Percentiles rank a stretch among this genome's conserved stretches.
phyloP scores from a whole-genome alignment of 2,329 filamentous ascomycete genomes.

The Scytalidium lignicola region DNA sequence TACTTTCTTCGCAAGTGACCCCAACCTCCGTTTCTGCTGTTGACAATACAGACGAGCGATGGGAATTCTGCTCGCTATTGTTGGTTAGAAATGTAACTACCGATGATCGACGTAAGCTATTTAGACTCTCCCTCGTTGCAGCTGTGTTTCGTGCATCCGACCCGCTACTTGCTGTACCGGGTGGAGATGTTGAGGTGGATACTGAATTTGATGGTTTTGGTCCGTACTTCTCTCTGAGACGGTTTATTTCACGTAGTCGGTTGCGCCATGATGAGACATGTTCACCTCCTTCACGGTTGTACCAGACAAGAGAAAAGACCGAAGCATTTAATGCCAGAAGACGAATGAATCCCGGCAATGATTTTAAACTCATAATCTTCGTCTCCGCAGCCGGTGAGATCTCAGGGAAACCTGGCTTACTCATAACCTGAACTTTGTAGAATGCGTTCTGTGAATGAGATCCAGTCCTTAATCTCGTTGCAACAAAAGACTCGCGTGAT shows the following conservation, averaged over 20 bases:
- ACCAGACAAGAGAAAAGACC: slow-evolving; percentile 91
- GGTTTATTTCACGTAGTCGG: slow-evolving; percentile 77
- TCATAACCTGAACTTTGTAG: slow-evolving; percentile 86
- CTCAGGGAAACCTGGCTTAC: slow-evolving; percentile 82
- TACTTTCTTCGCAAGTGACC: slow-evolving; percentile 19
- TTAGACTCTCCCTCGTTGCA: slow-evolving; percentile 53
- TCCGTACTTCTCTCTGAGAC: slow-evolving; percentile 66
- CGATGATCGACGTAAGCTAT: slow-evolving; percentile 55
- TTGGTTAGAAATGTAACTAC: slow-evolving; percentile 60
- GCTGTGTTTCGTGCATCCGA: slow-evolving; percentile 30
- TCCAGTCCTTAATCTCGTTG: slow-evolving; percentile 45
- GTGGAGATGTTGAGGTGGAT: slow-evolving; percentile 25
- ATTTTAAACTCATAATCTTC: slow-evolving; percentile 81
- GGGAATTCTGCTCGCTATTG: slow-evolving; percentile 50
- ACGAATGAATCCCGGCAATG: slow-evolving; percentile 79
- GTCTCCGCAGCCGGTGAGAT: slow-evolving; percentile 85
- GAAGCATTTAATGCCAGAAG: slow-evolving; percentile 89
- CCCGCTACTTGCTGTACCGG: slow-evolving; percentile 25
- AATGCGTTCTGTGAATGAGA: slow-evolving; percentile 45
- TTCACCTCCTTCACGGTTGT: slow-evolving; percentile 68
- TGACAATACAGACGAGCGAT: slow-evolving; percentile 54
- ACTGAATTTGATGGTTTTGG: slow-evolving; percentile 30
- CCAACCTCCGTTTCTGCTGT: slow-evolving; percentile 49
- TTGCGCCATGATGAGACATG: slow-evolving; percentile 87
- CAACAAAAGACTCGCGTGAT: slow-evolving; percentile 70